phyloP scores from a whole-genome alignment of 2,329 filamentous ascomycete genomes.

The Colletotrichum limetticola region DNA sequence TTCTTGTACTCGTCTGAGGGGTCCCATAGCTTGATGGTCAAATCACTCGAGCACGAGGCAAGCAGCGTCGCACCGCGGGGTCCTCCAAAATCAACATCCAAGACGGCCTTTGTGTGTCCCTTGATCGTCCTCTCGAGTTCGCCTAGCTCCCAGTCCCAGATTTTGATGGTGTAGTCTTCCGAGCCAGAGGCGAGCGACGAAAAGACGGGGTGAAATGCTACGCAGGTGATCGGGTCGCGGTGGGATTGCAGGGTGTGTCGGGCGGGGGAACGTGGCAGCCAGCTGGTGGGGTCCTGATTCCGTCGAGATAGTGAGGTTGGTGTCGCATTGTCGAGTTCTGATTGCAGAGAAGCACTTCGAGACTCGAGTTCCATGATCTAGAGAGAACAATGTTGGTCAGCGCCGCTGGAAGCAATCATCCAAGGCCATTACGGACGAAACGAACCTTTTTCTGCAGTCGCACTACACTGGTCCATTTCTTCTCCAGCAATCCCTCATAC shows the following conservation, averaged over 20 bases:
- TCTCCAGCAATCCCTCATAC: constrained; percentile 93
- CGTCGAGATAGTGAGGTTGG: constrained; percentile 78
- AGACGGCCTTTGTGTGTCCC: constrained; percentile 87
- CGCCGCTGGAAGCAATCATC: background rate
- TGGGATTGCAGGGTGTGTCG: constrained; percentile 87
- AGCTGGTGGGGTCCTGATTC: constrained; percentile 85
- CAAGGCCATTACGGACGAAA: constrained; percentile 33
- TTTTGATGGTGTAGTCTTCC: constrained; percentile 93
- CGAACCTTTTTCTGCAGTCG: constrained; percentile 92
- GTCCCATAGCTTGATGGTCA: constrained; percentile 97
- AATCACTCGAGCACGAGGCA: constrained; percentile 82
- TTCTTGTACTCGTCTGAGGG: constrained; percentile 95
- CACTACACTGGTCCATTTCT: constrained; percentile 98
- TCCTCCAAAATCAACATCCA: constrained; percentile 91
- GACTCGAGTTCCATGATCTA: constrained; percentile 95
- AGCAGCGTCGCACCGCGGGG: constrained; percentile 79
- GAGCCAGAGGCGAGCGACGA: constrained; percentile 90
- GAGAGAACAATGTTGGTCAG: background rate
- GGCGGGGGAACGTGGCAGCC: constrained; percentile 86
- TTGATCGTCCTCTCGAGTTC: constrained; percentile 92
- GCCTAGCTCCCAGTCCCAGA: constrained; percentile 96
- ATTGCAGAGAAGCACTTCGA: constrained; percentile 77
- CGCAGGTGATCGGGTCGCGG: constrained; percentile 81
- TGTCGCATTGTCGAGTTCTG: constrained; percentile 86
- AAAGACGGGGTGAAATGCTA: constrained; percentile 93